These are phyloP conservation scores for Pleurotus djamor DNA, from an alignment of 768 basidiomycete genomes.

Conservation along the genomic window DNA sequence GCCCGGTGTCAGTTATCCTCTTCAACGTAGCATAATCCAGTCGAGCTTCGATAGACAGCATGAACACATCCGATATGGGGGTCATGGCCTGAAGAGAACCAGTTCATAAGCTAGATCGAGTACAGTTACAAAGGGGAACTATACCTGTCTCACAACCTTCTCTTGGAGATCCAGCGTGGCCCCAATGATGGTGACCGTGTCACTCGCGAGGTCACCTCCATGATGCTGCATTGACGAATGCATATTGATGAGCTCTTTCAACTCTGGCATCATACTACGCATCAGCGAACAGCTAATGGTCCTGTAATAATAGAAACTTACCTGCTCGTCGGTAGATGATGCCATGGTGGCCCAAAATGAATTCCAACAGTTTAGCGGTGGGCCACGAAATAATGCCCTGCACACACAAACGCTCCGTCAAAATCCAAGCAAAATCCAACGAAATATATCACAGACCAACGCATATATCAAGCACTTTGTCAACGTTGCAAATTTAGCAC, in stretches of 20 bases:
- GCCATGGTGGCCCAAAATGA: constrained; percentile 83
- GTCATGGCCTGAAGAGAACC: constrained; percentile 64
- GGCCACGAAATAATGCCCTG: constrained; percentile 83
- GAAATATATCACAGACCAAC: constrained; percentile 41
- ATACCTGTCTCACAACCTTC: constrained; percentile 72
- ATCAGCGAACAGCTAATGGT: neutral
- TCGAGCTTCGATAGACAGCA: constrained; percentile 82
- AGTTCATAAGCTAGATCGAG: neutral
- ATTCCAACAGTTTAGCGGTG: constrained; percentile 78
- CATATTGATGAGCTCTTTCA: constrained; percentile 90
- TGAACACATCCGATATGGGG: constrained; percentile 76
- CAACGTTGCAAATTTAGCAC: constrained; percentile 80
- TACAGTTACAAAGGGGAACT: constrained; percentile 4
- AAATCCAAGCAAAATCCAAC: neutral
- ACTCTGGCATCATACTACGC: constrained; percentile 36
- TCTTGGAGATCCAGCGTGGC: constrained; percentile 88
- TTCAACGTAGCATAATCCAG: constrained; percentile 81
- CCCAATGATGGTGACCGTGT: constrained; percentile 89
- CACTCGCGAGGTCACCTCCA: constrained; percentile 83
- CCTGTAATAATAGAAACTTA: constrained; percentile 14
- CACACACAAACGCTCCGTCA: neutral
- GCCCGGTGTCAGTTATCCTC: constrained; percentile 75
- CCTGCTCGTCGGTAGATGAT: constrained; percentile 84
- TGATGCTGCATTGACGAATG: constrained; percentile 70
- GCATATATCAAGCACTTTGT: constrained; percentile 67